These are phyloP conservation scores for Blastocladiella britannica DNA, from an alignment of 192 early-diverging fungal species.

Conservation along the genomic window DNA sequence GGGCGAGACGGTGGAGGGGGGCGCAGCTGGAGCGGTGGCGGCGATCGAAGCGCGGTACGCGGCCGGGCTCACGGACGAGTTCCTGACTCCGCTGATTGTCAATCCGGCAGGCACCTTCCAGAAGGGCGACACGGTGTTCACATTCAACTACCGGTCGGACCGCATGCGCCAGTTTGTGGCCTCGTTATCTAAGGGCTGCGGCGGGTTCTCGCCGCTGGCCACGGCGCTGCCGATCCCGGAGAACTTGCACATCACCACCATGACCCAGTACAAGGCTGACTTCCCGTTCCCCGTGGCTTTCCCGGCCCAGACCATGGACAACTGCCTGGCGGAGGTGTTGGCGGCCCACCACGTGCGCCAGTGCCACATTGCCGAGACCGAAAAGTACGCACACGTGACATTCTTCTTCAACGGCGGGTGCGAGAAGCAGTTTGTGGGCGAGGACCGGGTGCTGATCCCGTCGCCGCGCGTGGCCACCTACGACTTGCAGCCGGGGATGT, in stretches of 20 bases:
- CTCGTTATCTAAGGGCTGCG: conserved; percentile 47
- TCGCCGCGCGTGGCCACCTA: conserved; percentile 96
- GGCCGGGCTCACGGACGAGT: conserved; percentile 93
- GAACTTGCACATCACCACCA: conserved; percentile 67
- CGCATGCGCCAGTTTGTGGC: conserved; percentile 73
- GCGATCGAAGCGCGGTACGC: conserved; percentile 70
- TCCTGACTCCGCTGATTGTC: conserved; percentile 94
- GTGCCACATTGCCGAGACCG: conserved; percentile 95
- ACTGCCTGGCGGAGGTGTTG: conserved; percentile 94
- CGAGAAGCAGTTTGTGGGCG: conserved; percentile 69
- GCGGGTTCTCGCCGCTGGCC: conserved; percentile 51
- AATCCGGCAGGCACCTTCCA: conserved; percentile 53
- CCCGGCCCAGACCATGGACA: conserved; percentile 91
- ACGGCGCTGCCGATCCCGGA: conserved; percentile 39
- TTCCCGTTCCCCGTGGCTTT: conserved; percentile 92
- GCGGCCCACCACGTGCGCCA: conserved; percentile 70
- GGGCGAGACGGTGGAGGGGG: conserved; percentile 39
- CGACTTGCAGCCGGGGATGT: conserved; percentile 92
- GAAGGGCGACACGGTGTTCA: conserved; percentile 80
- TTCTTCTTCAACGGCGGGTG: conserved; percentile 99
- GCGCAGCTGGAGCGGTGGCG: conserved; percentile 3
- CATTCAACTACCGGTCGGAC: conserved; percentile 97
- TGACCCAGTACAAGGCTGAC: conserved; percentile 96
- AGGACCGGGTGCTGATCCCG: conserved; percentile 75
- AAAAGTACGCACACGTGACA: conserved; percentile 99